Conservation (phyloP, 176 grass and related monocot species). For the Eragrostis nindensis region DNA sequence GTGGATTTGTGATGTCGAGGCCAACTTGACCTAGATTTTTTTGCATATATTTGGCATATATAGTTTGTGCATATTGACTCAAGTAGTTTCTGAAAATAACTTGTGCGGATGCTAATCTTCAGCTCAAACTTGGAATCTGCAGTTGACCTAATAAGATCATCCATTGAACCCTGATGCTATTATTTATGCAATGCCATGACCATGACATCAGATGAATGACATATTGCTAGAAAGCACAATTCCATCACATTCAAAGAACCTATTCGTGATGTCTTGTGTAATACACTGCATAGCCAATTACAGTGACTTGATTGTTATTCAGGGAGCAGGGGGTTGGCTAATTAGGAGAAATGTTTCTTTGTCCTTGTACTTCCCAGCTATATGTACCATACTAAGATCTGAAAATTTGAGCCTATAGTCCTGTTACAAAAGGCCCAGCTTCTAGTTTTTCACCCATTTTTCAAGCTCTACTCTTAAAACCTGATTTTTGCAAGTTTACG, state of each 20-base stretch:
- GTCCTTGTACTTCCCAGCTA: neutral
- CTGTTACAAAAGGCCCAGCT: constrained; percentile 8
- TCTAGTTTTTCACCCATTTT: constrained; percentile 19
- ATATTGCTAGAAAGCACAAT: constrained; percentile 42
- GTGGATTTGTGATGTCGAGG: neutral
- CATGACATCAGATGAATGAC: constrained; percentile 47
- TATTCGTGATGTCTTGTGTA: constrained; percentile 57
- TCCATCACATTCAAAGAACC: constrained; percentile 44
- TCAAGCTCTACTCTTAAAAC: neutral
- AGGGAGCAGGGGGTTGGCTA: constrained; percentile 25
- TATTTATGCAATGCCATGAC: constrained; percentile 41
- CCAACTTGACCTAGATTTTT: constrained; percentile 38
- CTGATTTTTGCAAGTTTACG: neutral
- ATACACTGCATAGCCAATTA: constrained; percentile 38
- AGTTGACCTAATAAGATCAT: constrained; percentile 51
- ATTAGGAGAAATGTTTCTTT: neutral
- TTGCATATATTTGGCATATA: constrained; percentile 36
- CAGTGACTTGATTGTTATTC: constrained; percentile 28
- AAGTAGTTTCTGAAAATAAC: constrained; percentile 37
- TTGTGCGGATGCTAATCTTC: constrained; percentile 36
- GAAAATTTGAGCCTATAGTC: neutral
- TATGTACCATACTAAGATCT: neutral
- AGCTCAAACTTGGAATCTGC: constrained; percentile 39
- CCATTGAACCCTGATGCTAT: constrained; percentile 37
- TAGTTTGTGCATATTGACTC: constrained; percentile 23